Conservation (phyloP, 345 rosid genomes). For the Pugionium dolabratum region DNA sequence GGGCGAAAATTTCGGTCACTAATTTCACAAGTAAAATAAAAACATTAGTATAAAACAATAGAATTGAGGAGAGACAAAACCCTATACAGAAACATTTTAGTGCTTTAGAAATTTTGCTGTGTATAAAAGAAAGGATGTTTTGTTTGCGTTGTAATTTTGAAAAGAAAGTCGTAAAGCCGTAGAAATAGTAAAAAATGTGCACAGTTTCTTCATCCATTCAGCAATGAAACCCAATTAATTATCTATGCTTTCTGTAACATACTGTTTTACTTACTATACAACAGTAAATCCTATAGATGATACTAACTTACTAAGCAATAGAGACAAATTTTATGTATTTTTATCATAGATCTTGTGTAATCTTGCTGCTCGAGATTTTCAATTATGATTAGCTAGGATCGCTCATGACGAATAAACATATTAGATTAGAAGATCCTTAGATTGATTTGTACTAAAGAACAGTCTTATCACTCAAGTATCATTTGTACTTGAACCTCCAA, state of each 20-base stretch:
- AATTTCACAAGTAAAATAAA: background rate
- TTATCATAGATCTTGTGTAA: background rate
- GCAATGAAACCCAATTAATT: background rate
- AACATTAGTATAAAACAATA: no score
- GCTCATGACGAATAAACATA: background rate
- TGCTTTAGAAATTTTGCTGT: no score
- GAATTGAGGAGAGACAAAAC: no score
- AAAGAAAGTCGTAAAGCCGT: no score
- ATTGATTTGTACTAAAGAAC: slow-evolving; percentile 1
- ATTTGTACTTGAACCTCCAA: background rate
- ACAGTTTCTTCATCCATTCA: no score
- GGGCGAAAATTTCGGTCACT: no score
- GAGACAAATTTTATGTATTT: background rate
- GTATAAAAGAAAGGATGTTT: no score
- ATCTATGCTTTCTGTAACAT: slow-evolving; percentile 10
- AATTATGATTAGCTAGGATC: background rate
- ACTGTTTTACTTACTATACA: slow-evolving; percentile 28
- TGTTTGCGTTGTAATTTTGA: no score
- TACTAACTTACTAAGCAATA: background rate
- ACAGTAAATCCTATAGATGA: slow-evolving; percentile 8
- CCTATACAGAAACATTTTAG: no score
- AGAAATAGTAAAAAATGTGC: no score
- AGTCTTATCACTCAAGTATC: background rate
- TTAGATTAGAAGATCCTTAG: background rate
- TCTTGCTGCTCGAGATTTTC: slow-evolving; percentile 12